These are phyloP conservation scores for Teratosphaeria gauchensis DNA, from an alignment of 2,329 filamentous ascomycete species.

Conservation along the genomic window DNA sequence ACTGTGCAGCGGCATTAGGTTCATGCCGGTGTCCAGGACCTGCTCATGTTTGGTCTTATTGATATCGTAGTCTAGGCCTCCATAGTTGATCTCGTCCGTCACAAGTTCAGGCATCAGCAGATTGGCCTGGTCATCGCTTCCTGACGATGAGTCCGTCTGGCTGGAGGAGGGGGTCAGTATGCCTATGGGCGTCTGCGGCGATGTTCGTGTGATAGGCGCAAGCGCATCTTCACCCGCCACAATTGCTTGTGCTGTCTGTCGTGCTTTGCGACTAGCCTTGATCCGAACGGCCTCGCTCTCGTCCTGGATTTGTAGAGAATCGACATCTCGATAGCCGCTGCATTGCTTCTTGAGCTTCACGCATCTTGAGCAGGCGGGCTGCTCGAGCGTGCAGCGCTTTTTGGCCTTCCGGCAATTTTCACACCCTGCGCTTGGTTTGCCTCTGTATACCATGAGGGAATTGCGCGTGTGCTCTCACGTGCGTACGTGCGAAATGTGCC, in stretches of 20 bases:
- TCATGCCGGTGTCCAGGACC: not conserved
- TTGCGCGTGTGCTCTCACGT: not conserved
- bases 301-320: slow-evolving; percentile 24
- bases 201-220: slow-evolving; percentile 1
- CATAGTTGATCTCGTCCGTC: not conserved
- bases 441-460: slow-evolving; percentile 8
- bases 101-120: slow-evolving; percentile 12
- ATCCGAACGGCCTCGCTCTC: slow-evolving; percentile 20
- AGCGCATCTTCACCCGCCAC: not conserved
- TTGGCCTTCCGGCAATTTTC: slow-evolving; percentile 26
- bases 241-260: slow-evolving; percentile 10
- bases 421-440: slow-evolving; percentile 25
- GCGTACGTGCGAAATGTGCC: not conserved
- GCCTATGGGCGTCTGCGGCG: slow-evolving; percentile 7
- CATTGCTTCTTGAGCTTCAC: slow-evolving; percentile 23
- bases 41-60: not conserved
- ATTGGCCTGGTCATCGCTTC: slow-evolving; percentile 19
- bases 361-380: slow-evolving; percentile 23
- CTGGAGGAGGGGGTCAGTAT: slow-evolving; percentile 7
- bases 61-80: not conserved
- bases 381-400: slow-evolving; percentile 24
- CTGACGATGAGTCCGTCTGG: slow-evolving; percentile 14
- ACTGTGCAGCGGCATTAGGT: not conserved
- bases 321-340: slow-evolving; percentile 24
- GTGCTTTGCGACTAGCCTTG: slow-evolving; percentile 17